Evolutionary conservation across 495 filamentous ascomycete genomes (phyloP), one percentile per base, ranked within the genome.

Genomic region (Hypomontagnella submonticulosa): DNA sequence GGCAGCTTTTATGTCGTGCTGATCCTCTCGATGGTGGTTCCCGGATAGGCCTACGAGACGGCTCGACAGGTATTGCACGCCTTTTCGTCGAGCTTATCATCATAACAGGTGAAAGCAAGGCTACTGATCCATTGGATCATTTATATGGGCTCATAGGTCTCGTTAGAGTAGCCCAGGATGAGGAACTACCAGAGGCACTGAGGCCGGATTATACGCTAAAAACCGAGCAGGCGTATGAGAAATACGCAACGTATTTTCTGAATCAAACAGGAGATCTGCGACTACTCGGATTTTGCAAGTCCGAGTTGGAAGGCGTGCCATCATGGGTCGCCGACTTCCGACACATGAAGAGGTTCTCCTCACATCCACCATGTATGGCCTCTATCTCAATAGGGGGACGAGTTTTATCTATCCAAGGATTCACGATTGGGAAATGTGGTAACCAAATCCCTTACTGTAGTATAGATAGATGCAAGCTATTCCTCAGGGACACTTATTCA

Each of bases 241-340:
- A 48, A 32, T 48, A 27, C 23, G 16, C 44, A n/a, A n/a, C n/a
- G 1, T 48, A 48, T 32, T 1, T 48, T 30, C 23, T 33, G 3
- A 2, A 13, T 6, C 15, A 9, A 1, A 48, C 23, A 1, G 44
- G 44, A 11, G 44, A 48, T 13, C 18, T 48, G 9, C 44, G 23
- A 13, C 44, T 33, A 15, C 44, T 48, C 32, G 20, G 44, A 27
- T 48, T 10, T 16, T 6, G 4, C 3, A 8, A 4, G 5, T 30
- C 13, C 20, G 20, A 48, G 0, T 1, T 48, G 12, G 12, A 20
- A 47, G 15, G 12, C 12, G 43, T 20, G 5, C 12, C 43, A 18
- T 47, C 43, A 11, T 47, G 43, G 43, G 19, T 30, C 12, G 19
- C 43, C 4, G 19, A 47, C n/a, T 47, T 47, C 20, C 43, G 43